Percentiles rank a stretch among this genome's conserved stretches.
phyloP scores from a whole-genome alignment of 176 grass and related monocot species.

The Juncus inflexus region DNA sequence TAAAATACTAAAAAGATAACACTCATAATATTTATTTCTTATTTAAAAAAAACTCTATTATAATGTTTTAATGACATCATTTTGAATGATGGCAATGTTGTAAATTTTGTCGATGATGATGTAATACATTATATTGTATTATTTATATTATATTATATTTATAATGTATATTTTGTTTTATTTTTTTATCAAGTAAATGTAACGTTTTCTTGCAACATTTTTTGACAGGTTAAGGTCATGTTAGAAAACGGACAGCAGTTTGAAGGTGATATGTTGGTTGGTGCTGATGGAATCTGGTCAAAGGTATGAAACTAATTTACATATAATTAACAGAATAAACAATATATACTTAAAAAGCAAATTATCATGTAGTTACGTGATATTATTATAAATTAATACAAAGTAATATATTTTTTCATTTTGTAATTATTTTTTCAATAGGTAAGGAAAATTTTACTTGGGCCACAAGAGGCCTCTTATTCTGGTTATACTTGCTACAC shows the following conservation, averaged over 20 bases:
- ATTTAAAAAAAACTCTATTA: too few relatives aligned
- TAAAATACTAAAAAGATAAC: not conserved
- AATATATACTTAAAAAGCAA: not conserved
- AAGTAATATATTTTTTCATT: not conserved
- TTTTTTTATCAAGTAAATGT: conserved; percentile 7
- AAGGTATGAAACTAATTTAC: conserved; percentile 43
- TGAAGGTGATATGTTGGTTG: conserved; percentile 95
- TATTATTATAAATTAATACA: not conserved
- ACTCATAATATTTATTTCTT: too few relatives aligned
- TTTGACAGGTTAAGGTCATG: conserved; percentile 67
- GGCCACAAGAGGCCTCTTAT: conserved; percentile 66
- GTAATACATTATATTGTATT: too few relatives aligned
- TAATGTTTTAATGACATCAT: not conserved
- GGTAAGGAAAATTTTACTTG: conserved; percentile 81
- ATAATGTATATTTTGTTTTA: not conserved
- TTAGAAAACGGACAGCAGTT: conserved; percentile 75
- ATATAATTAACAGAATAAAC: not conserved
- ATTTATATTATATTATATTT: too few relatives aligned
- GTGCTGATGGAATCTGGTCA: conserved; percentile 97
- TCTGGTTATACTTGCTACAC: conserved; percentile 98
- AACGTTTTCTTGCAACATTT: not conserved
- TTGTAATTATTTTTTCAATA: conserved; percentile 38
- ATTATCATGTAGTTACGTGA: not conserved
- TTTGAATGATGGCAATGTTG: not conserved
- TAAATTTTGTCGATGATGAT: not conserved